Evolutionary conservation across 306 rosid genomes (phyloP).

Genomic region (Castanea sativa): DNA sequence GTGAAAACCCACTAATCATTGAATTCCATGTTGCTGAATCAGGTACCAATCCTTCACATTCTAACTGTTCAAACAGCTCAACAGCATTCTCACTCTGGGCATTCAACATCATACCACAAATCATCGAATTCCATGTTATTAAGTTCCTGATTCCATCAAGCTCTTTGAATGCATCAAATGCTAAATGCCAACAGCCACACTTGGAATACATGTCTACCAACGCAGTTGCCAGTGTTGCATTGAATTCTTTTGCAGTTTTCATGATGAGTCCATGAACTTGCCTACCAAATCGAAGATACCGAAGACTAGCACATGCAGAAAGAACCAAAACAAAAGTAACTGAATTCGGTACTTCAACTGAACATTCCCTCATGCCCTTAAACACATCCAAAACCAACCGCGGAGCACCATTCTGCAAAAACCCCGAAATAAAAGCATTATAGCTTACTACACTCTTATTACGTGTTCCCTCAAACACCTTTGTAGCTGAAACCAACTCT

Average conservation of each 20-base stretch:
- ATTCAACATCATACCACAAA: slow-evolving; percentile 69
- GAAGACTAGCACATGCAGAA: slow-evolving; percentile 53
- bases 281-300: slow-evolving; percentile 40
- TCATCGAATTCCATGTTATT: slow-evolving; percentile 68
- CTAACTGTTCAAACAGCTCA: slow-evolving; percentile 42
- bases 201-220: slow-evolving; percentile 71
- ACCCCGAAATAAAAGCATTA: slow-evolving; percentile 64
- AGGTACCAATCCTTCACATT: slow-evolving; percentile 45
- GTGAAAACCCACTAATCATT: slow-evolving; percentile 61
- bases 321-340: slow-evolving; percentile 59
- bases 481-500: slow-evolving; percentile 36
- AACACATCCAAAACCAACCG: slow-evolving; percentile 48
- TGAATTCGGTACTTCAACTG: slow-evolving; percentile 29
- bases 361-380: slow-evolving; percentile 41
- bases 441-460: slow-evolving; percentile 58
- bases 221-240: slow-evolving; percentile 52
- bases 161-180: slow-evolving; percentile 38
- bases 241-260: slow-evolving; percentile 32
- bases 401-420: slow-evolving; percentile 46
- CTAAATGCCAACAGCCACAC: slow-evolving; percentile 58
- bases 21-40: slow-evolving; percentile 81
- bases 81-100: slow-evolving; percentile 45
- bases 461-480: slow-evolving; percentile 46
- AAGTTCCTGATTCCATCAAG: slow-evolving; percentile 36
- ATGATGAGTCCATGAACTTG: slow-evolving; percentile 61